Percentiles rank a stretch among this genome's conserved stretches.
These are phyloP conservation scores for Carex littledalei DNA, from an alignment of 176 grass and related monocot species.

Conservation along the genomic window DNA sequence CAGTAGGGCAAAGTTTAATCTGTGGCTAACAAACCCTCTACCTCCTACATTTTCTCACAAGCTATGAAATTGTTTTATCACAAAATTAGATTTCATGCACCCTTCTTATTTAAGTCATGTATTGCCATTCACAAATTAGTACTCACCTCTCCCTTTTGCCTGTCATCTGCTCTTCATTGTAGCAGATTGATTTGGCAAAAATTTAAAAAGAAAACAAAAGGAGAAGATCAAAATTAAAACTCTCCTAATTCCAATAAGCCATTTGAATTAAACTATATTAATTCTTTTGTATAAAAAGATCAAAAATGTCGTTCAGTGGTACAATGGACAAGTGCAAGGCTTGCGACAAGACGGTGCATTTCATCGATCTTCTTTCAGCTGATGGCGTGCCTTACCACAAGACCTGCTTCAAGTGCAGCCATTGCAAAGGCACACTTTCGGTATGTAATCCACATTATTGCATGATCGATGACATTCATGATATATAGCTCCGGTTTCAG, in stretches of 20 bases:
- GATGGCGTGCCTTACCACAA: slow-evolving; percentile 58
- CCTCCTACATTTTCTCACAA: background rate
- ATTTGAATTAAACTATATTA: background rate
- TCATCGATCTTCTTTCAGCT: slow-evolving; percentile 53
- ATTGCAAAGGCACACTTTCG: slow-evolving; percentile 66
- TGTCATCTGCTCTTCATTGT: slow-evolving; percentile 5
- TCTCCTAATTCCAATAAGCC: slow-evolving; percentile 1
- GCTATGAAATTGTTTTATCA: background rate
- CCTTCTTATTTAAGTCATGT: slow-evolving; percentile 18
- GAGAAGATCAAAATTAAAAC: background rate
- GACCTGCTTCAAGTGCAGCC: slow-evolving; percentile 87
- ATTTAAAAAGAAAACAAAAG: background rate
- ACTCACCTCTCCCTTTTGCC: background rate
- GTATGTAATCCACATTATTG: slow-evolving; percentile 15
- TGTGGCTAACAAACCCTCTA: background rate
- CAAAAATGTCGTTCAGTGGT: slow-evolving; percentile 59
- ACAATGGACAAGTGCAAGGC: slow-evolving; percentile 72
- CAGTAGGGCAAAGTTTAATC: background rate
- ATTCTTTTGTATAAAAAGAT: slow-evolving; percentile 8
- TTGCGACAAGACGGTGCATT: slow-evolving; percentile 65
- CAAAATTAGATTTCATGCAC: background rate
- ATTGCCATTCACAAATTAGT: background rate
- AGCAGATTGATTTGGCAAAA: slow-evolving; percentile 18
- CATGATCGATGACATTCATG: background rate
- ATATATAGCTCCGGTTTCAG: background rate